Evolutionary conservation across 345 rosid genomes (phyloP), one percentile per base, ranked within the genome.

Genomic region (Arabis hirsuta): DNA sequence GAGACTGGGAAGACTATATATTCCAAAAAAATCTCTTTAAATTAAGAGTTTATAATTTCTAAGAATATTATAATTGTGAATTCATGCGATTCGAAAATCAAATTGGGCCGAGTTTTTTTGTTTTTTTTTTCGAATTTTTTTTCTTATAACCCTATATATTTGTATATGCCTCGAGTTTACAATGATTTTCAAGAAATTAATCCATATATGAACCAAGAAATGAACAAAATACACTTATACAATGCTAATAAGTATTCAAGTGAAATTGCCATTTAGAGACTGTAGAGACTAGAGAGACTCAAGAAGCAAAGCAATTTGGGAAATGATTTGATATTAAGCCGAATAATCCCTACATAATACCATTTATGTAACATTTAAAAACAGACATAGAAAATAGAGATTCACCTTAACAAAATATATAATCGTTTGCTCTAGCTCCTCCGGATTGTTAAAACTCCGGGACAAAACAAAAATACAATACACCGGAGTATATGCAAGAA

Each of bases 391-490:
- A 46, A 5, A 14, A 6, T 22, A 58, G 34, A 36, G 22, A 61
- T 39, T 41, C 34, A 60, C 60, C 52, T 42, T 12, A 70, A 36
- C 39, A 36, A 22, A 6, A 26, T 32, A 34, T 4, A 31, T 31
- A 31, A 46, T 31, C 58, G 34, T 38, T 6, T 29, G 57, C 8
- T 36, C 55, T 34, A 69, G 19, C 57, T 70, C 41, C 58, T 47
- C 57, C 45, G 42, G 2, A 19, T 0, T 14, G 41, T 48, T 20
- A 24, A 36, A 70, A 34, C 20, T 50, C 32, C 20, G 58, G 29
- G 29, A 70, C 51, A 61, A 62, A 53, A 52, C 54, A 6, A 57
- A 44, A 54, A 14, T n/a, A 47, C 39, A 26, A 45, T 5, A 38
- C 27, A 54, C 55, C 16, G 59, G 32, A 53, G 36, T n/a, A 69